These are phyloP conservation scores for Plenodomus biglobosus DNA, from an alignment of 2,329 filamentous ascomycete genomes.

Conservation along the genomic window DNA sequence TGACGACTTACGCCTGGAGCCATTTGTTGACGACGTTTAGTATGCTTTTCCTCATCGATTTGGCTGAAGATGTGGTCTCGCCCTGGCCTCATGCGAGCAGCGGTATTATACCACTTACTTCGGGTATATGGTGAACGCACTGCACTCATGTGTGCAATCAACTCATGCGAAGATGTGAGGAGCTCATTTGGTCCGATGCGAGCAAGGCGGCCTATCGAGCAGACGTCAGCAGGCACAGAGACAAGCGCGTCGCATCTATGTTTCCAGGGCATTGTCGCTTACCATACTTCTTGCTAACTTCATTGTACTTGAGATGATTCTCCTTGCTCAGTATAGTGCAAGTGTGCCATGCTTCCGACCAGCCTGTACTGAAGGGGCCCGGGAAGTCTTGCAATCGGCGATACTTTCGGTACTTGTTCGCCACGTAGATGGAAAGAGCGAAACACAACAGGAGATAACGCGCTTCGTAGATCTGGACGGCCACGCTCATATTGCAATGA, in stretches of 20 bases:
- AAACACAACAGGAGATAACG: slow-evolving; percentile 11
- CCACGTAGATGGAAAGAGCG: slow-evolving; percentile 6
- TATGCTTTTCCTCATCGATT: slow-evolving; percentile 51
- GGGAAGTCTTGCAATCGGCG: slow-evolving; percentile 20
- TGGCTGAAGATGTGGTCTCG: slow-evolving; percentile 55
- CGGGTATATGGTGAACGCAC: slow-evolving; percentile 46
- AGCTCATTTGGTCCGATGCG: slow-evolving; percentile 53
- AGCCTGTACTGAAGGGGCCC: slow-evolving; percentile 26
- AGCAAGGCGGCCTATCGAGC: slow-evolving; percentile 41
- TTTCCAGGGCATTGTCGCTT: too few species aligned
- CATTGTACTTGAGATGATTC: slow-evolving; percentile 22
- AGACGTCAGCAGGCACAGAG: neutral
- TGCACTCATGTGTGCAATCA: slow-evolving; percentile 47
- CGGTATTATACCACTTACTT: slow-evolving; percentile 27
- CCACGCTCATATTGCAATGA: slow-evolving; percentile 5
- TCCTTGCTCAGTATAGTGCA: slow-evolving; percentile 14
- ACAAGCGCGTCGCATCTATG: neutral
- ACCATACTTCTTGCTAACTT: slow-evolving; percentile 30
- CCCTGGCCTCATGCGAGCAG: slow-evolving; percentile 52
- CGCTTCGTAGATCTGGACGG: slow-evolving; percentile 9
- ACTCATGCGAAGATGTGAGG: slow-evolving; percentile 51
- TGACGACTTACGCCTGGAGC: slow-evolving; percentile 44
- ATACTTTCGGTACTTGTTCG: slow-evolving; percentile 16
- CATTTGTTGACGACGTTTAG: slow-evolving; percentile 48
- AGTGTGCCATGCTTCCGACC: slow-evolving; percentile 28